Evolutionary conservation across 2,329 filamentous ascomycete genomes (phyloP).

Genomic region (Tolypocladium capitatum): DNA sequence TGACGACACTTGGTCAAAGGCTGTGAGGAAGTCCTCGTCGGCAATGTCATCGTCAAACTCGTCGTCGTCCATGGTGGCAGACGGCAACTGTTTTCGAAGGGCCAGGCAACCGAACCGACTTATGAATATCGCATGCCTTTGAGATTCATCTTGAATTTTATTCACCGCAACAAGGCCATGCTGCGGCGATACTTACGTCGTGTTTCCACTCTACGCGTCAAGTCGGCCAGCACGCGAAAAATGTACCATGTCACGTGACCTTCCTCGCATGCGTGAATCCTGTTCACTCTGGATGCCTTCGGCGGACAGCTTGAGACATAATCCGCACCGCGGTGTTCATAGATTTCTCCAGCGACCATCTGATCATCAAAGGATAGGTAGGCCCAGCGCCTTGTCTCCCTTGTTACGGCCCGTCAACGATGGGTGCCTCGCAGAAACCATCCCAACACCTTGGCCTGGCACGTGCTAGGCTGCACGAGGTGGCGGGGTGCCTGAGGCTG

Average conservation of each 20-base stretch:
- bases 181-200: background rate
- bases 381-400: background rate
- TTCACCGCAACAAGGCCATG: background rate
- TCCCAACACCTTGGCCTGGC: background rate
- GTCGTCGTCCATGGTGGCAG: conserved; percentile 36
- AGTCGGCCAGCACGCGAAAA: background rate
- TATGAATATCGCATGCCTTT: background rate
- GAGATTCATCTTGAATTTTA: background rate
- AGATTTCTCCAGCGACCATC: background rate
- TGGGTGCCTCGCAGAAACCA: background rate
- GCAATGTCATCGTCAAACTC: conserved; percentile 52
- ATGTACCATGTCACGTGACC: conserved; percentile 1
- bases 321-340: too few relatives aligned
- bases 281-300: too few relatives aligned
- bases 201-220: background rate
- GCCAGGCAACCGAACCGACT: background rate
- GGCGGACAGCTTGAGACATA: too few relatives aligned
- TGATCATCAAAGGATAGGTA: background rate
- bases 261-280: background rate
- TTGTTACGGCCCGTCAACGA: background rate
- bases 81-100: background rate
- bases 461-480: background rate
- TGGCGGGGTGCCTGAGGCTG: background rate
- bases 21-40: conserved; percentile 52
- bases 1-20: conserved; percentile 37